Percentiles rank a stretch among this genome's conserved stretches.
These are phyloP conservation scores for Phycomyces blakesleeanus DNA, from an alignment of 192 early-diverging fungal species.

Conservation along the genomic window DNA sequence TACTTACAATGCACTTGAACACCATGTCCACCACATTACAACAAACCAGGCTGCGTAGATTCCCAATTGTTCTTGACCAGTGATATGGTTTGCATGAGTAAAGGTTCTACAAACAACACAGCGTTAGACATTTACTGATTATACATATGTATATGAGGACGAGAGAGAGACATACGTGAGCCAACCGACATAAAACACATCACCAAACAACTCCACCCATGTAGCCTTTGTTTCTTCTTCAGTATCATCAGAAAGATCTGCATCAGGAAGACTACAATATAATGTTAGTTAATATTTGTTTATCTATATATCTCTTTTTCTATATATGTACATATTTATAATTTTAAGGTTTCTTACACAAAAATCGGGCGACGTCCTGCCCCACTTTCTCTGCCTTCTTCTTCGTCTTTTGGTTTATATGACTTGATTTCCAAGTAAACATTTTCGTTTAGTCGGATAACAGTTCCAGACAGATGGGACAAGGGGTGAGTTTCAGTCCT, in stretches of 20 bases:
- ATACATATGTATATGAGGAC: neutral
- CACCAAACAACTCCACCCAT: conserved; percentile 40
- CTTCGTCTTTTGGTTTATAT: conserved; percentile 3
- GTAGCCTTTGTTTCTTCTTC: conserved; percentile 27
- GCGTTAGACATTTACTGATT: no score
- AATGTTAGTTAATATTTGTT: no score
- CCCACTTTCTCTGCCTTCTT: neutral
- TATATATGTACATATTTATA: no score
- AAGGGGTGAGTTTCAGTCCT: no score
- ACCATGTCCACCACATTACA: conserved; percentile 40
- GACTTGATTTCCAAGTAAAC: conserved; percentile 31
- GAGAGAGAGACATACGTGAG: conserved; percentile 8
- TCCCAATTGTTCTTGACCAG: conserved; percentile 22
- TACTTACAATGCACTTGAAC: conserved; percentile 33
- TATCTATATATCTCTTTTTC: no score
- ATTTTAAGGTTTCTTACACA: no score
- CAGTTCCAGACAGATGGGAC: neutral
- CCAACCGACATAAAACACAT: conserved; percentile 46
- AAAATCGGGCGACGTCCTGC: conserved; percentile 25
- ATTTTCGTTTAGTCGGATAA: conserved; percentile 28
- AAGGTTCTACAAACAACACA: conserved; percentile 39
- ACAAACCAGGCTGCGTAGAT: conserved; percentile 37
- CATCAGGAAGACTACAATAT: conserved; percentile 22
- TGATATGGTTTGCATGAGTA: conserved; percentile 45
- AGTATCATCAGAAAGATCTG: conserved; percentile 34